These are phyloP conservation scores for Cryptococcus sp. DNA, from an alignment of 1,284 basidiomycete genomes.

Conservation along the genomic window DNA sequence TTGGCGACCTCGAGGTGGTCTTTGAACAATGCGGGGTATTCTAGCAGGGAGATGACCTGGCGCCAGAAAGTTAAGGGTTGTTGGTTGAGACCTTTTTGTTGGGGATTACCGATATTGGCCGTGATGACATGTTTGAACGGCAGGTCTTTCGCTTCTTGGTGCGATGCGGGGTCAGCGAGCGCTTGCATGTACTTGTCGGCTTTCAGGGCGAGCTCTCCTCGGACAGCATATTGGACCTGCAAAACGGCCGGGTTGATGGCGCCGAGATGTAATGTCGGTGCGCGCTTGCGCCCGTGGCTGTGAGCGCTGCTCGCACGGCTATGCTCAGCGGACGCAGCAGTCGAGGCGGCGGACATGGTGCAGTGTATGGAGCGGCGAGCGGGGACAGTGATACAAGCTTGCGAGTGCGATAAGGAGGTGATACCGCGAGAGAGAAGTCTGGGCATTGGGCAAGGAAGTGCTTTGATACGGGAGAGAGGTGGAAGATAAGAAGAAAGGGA, in stretches of 20 bases:
- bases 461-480: too few relatives aligned
- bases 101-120: slow-evolving; percentile 97
- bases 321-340: too few relatives aligned
- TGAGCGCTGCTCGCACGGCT: too few relatives aligned
- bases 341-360: too few relatives aligned
- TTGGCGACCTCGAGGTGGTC: slow-evolving; percentile 62
- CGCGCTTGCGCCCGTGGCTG: too few relatives aligned
- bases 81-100: slow-evolving; percentile 92
- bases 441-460: too few relatives aligned
- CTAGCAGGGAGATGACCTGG: slow-evolving; percentile 75
- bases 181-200: slow-evolving; percentile 78
- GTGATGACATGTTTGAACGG: slow-evolving; percentile 89
- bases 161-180: slow-evolving; percentile 58
- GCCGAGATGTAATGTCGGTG: slow-evolving; percentile 15
- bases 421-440: too few relatives aligned
- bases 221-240: slow-evolving; percentile 93
- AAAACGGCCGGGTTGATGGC: slow-evolving; percentile 75
- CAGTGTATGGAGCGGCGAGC: too few relatives aligned
- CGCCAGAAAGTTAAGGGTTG: slow-evolving; percentile 88
- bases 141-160: slow-evolving; percentile 52
- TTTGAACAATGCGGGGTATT: slow-evolving; percentile 83
- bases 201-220: slow-evolving; percentile 92
- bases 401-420: too few relatives aligned
- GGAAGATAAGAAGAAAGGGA: too few relatives aligned
- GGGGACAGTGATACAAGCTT: too few relatives aligned